phyloP scores from a whole-genome alignment of 768 basidiomycete genomes.

The Leucocoprinus birnbaumii region DNA sequence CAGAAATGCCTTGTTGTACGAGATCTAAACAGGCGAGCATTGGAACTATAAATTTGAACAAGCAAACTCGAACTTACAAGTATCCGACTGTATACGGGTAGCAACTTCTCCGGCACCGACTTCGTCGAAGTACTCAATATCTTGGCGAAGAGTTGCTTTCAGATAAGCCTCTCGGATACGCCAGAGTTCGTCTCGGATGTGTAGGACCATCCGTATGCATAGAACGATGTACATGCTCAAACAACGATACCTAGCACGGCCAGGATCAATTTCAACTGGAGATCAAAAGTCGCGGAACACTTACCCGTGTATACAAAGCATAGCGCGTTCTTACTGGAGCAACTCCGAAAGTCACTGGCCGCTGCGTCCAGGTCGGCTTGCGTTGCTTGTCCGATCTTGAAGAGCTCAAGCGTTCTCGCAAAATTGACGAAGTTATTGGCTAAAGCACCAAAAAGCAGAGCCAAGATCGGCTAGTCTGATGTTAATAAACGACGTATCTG shows the following conservation, averaged over 20 bases:
- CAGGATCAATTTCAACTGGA: too few species aligned
- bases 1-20: slow-evolving; percentile 79
- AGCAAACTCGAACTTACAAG: slow-evolving; percentile 41
- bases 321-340: slow-evolving; percentile 48
- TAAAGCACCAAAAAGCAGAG: slow-evolving; percentile 73
- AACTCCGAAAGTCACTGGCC: slow-evolving; percentile 39
- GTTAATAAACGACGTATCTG: neutral
- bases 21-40: slow-evolving; percentile 49
- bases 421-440: slow-evolving; percentile 62
- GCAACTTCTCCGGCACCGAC: slow-evolving; percentile 86
- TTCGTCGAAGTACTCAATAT: slow-evolving; percentile 79
- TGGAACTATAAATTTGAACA: neutral
- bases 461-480: slow-evolving; percentile 58
- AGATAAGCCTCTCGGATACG: slow-evolving; percentile 81
- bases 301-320: slow-evolving; percentile 59
- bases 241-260: slow-evolving; percentile 43
- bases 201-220: slow-evolving; percentile 58
- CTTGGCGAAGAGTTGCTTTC: slow-evolving; percentile 67
- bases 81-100: slow-evolving; percentile 78
- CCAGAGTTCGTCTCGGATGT: slow-evolving; percentile 62
- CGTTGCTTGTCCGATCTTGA: slow-evolving; percentile 20
- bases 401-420: slow-evolving; percentile 20
- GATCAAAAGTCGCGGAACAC: too few species aligned
- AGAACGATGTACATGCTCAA: slow-evolving; percentile 60
- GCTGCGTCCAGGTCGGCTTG: slow-evolving; percentile 22